These are phyloP conservation scores for Phytophthora kernoviae DNA, from an alignment of 352 stramenopile species.

Conservation along the genomic window DNA sequence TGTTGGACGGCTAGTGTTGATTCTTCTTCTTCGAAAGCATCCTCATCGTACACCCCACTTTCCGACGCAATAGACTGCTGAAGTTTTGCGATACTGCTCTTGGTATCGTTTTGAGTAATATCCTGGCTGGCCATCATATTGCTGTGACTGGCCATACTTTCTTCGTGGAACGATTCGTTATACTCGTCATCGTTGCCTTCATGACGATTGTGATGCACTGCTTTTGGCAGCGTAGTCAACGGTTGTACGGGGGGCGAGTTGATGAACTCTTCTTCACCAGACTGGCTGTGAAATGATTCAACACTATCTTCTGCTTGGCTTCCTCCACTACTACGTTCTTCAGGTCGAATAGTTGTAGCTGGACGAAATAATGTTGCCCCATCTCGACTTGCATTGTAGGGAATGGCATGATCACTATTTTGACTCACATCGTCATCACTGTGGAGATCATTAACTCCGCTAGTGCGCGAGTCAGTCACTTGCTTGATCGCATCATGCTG, in stretches of 20 bases:
- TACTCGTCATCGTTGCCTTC: conserved; percentile 17
- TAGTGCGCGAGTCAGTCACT: neutral
- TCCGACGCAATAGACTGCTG: conserved; percentile 32
- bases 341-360: neutral
- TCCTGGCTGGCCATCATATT: conserved; percentile 28
- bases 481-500: neutral
- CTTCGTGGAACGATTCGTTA: conserved; percentile 26
- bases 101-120: neutral
- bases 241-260: neutral
- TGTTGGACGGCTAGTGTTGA: neutral
- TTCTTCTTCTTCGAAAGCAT: conserved; percentile 62
- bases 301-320: conserved; percentile 16
- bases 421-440: conserved; percentile 10
- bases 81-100: neutral
- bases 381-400: neutral
- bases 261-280: neutral
- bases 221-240: neutral
- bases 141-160: conserved; percentile 45
- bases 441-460: neutral
- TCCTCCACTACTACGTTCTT: conserved; percentile 9
- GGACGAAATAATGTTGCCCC: neutral
- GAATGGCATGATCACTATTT: conserved; percentile 3
- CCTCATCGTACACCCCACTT: conserved; percentile 54
- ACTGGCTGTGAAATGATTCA: conserved; percentile 20
- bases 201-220: conserved; percentile 3